Conservation (phyloP, 2,329 filamentous ascomycete genomes). For the Fusarium sp. region DNA sequence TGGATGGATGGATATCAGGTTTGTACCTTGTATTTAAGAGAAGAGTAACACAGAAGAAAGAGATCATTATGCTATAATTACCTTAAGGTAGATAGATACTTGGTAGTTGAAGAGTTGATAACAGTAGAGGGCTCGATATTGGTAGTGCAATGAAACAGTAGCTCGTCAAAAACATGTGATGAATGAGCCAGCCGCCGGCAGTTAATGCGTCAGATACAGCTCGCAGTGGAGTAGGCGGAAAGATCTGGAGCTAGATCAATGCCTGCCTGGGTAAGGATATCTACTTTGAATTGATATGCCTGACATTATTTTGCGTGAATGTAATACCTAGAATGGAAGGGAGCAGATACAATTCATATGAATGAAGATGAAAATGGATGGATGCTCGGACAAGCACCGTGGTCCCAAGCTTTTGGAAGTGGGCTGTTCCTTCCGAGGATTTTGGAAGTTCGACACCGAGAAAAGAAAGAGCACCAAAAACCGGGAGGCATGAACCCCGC, state of each 20-base stretch:
- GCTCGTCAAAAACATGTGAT: constrained; percentile 3
- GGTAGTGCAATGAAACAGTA: not conserved
- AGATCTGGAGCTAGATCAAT: not conserved
- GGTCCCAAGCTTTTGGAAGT: constrained; percentile 7
- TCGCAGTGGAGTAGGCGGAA: not conserved
- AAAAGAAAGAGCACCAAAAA: constrained; percentile 5
- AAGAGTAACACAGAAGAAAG: not conserved
- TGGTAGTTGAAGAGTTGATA: not conserved
- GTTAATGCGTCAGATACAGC: constrained; percentile 1
- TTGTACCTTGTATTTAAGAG: not conserved
- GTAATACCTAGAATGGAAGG: not conserved
- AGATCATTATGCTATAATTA: not conserved
- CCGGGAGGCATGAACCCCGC: constrained; percentile 33
- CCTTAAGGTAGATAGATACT: not conserved
- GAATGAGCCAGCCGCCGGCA: not conserved
- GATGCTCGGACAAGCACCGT: constrained; percentile 20
- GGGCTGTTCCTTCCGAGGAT: constrained; percentile 14
- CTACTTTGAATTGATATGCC: not conserved
- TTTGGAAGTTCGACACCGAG: constrained; percentile 23
- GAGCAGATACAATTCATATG: not conserved
- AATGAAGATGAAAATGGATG: not conserved
- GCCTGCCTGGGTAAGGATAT: not conserved
- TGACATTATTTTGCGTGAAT: not conserved
- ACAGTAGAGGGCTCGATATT: not conserved
- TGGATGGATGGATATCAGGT: not conserved